Evolutionary conservation across 805 yeast genomes (phyloP).

Genomic region (Priceomyces castillae): DNA sequence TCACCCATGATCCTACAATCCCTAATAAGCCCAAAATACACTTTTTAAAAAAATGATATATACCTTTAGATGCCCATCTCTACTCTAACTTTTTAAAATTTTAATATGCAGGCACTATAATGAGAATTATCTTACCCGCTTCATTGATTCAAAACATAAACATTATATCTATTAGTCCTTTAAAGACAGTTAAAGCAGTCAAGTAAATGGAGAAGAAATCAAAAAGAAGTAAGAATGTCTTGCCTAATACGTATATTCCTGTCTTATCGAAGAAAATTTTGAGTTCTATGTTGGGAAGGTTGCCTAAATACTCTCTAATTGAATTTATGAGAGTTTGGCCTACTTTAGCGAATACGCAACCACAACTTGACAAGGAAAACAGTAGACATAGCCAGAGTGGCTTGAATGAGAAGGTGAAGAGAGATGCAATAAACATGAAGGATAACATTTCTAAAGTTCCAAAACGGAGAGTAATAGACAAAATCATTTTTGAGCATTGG

Average conservation of each 20-base stretch:
- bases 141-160: conserved; percentile 1
- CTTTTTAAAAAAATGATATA: neutral
- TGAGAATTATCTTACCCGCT: conserved; percentile 1
- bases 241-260: conserved; percentile 41
- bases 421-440: conserved; percentile 13
- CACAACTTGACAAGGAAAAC: conserved; percentile 14
- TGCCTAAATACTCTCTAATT: conserved; percentile 31
- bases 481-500: conserved; percentile 51
- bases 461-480: conserved; percentile 39
- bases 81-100: neutral
- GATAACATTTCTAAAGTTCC: conserved; percentile 14
- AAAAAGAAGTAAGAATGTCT: conserved; percentile 18
- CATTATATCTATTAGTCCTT: neutral
- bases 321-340: conserved; percentile 38
- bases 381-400: conserved; percentile 17
- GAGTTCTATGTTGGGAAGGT: conserved; percentile 20
- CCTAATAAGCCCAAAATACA: neutral
- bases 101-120: conserved; percentile 1
- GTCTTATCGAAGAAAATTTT: conserved; percentile 22
- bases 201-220: conserved; percentile 3
- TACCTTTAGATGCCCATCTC: conserved; percentile 7
- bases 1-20: neutral
- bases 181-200: neutral
- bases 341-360: conserved; percentile 27
- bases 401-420: conserved; percentile 18